Percentiles rank a stretch among this genome's conserved stretches.
Evolutionary conservation across 2,329 filamentous ascomycete species (phyloP).

Genomic region (Botrytis fragariae): DNA sequence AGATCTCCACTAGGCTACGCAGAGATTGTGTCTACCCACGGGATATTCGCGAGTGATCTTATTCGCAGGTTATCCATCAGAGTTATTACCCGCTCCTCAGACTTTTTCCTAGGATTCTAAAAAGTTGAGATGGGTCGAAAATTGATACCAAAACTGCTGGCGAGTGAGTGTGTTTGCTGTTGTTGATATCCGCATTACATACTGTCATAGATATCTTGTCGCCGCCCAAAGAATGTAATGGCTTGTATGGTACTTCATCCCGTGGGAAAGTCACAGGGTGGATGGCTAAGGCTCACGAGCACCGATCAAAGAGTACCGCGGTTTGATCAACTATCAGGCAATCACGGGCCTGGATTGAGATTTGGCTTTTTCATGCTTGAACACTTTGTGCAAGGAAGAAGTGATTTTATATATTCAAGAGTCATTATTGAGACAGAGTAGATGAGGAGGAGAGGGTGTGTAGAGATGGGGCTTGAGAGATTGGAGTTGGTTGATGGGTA

Average conservation of each 20-base stretch:
- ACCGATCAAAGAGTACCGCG: accelerated
- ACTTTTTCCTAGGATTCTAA: background rate
- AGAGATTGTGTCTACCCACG: accelerated
- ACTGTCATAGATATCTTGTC: background rate
- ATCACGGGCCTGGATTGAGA: accelerated
- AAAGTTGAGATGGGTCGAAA: background rate
- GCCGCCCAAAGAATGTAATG: no score
- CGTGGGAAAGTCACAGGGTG: accelerated
- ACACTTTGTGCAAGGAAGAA: no score
- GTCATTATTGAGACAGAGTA: background rate
- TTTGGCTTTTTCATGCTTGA: no score
- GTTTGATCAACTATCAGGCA: background rate
- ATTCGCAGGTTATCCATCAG: background rate
- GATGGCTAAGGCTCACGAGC: background rate
- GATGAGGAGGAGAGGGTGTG: background rate
- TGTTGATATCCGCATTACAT: background rate
- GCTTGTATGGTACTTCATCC: accelerated
- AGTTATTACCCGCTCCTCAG: accelerated
- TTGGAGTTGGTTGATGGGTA: no score
- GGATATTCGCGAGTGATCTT: background rate
- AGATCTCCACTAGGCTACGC: accelerated
- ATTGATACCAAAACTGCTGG: background rate
- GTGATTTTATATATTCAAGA: background rate
- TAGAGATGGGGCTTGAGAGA: background rate
- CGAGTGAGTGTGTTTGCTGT: background rate